A percentile compares a stretch with the other conserved stretches of the same genome.
Evolutionary conservation across 2,329 filamentous ascomycete genomes (phyloP).

Genomic region (Hypoxylon sp.): DNA sequence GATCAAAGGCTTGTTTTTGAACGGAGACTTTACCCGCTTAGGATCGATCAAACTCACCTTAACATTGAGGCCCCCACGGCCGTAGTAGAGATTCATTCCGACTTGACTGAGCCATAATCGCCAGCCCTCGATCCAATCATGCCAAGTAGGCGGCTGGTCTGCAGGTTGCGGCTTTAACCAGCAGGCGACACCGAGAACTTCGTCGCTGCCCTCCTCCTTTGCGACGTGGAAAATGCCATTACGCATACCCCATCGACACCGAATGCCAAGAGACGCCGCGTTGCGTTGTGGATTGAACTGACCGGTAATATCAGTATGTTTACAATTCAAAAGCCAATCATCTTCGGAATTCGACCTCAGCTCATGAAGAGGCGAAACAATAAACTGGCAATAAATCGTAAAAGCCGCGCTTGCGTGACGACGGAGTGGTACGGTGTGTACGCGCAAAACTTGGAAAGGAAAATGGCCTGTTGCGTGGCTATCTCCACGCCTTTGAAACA

Average conservation of each 20-base stretch:
- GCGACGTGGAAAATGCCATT: conserved; percentile 80
- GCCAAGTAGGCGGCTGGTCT: conserved; percentile 69
- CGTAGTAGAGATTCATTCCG: conserved; percentile 76
- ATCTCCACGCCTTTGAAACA: conserved; percentile 40
- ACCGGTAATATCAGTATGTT: conserved; percentile 24
- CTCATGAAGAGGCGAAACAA: conserved; percentile 27
- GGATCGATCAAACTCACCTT: conserved; percentile 58
- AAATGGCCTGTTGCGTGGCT: conserved; percentile 20
- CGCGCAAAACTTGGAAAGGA: conserved; percentile 9
- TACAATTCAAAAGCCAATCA: conserved; percentile 18
- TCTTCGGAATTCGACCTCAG: background rate
- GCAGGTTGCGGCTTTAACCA: conserved; percentile 74
- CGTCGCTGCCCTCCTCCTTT: conserved; percentile 68
- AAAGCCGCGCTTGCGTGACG: conserved; percentile 16
- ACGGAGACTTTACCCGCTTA: conserved; percentile 30
- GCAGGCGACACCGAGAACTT: conserved; percentile 79
- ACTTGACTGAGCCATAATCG: conserved; percentile 76
- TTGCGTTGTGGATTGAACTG: conserved; percentile 74
- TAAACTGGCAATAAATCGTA: background rate
- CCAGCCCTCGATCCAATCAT: conserved; percentile 74
- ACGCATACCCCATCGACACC: conserved; percentile 79
- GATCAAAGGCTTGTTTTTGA: conserved; percentile 41
- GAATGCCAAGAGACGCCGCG: conserved; percentile 72
- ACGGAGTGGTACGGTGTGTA: conserved; percentile 3
- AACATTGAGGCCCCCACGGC: conserved; percentile 77